phyloP scores from a whole-genome alignment of 768 basidiomycete genomes.

The Russula olivacea region DNA sequence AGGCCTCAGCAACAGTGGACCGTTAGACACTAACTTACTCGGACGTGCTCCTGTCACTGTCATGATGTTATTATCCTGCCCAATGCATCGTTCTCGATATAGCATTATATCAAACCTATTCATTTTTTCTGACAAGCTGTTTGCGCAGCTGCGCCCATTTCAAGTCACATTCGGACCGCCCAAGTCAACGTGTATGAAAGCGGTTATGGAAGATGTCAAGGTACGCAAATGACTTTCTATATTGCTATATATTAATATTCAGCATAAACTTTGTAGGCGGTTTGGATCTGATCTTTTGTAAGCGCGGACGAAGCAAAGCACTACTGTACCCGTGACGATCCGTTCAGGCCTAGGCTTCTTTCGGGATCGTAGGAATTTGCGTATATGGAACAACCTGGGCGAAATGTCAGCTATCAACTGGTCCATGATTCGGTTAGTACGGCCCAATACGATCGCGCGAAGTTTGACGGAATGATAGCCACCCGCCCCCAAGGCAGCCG shows the following conservation, averaged over 20 bases:
- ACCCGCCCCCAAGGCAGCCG: not conserved
- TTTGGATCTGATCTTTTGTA: not conserved
- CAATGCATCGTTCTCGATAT: not conserved
- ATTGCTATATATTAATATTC: not conserved
- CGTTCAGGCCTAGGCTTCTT: not conserved
- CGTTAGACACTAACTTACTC: too few relatives aligned
- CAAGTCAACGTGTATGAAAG: not conserved
- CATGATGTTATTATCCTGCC: not conserved
- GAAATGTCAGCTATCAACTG: not conserved
- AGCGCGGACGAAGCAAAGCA: too few relatives aligned
- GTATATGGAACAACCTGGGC: not conserved
- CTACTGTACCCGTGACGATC: too few relatives aligned
- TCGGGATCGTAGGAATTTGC: not conserved
- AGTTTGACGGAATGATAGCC: not conserved
- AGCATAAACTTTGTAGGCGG: not conserved
- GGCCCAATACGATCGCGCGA: not conserved
- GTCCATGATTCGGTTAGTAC: not conserved
- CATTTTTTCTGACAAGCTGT: not conserved
- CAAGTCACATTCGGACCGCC: not conserved
- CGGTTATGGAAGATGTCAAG: constrained; percentile 11
- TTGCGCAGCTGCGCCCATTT: not conserved
- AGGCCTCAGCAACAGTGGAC: too few relatives aligned
- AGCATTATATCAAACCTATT: not conserved
- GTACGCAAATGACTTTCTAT: not conserved
- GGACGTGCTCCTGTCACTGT: not conserved